These are phyloP conservation scores for sunflower (Helianthus annuus) DNA, from an alignment of 129 eudicot species.

Conservation along the genomic window DNA sequence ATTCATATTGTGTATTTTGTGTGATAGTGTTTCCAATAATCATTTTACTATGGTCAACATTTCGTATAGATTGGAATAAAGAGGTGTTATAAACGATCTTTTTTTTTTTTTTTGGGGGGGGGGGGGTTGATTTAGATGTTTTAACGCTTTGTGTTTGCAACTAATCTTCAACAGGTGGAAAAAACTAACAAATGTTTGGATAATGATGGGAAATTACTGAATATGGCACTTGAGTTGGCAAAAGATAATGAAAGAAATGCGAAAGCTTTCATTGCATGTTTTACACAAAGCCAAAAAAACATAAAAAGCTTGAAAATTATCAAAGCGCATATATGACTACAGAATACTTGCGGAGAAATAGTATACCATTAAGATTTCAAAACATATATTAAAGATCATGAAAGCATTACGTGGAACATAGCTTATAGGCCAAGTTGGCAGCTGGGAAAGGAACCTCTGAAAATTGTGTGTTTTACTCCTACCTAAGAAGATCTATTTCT, in stretches of 20 bases:
- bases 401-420: not conserved
- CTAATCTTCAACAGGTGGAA: no score
- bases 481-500: conserved; percentile 28
- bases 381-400: not conserved
- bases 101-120: no score
- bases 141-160: no score
- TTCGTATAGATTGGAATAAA: no score
- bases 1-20: conserved; percentile 4
- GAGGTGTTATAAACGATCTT: no score
- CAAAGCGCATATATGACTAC: not conserved
- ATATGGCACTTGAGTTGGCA: not conserved
- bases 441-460: not conserved
- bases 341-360: not conserved
- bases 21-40: not conserved
- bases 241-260: no score
- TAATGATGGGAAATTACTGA: not conserved
- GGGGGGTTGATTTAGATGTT: no score
- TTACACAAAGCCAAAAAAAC: not conserved
- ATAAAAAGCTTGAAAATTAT: not conserved
- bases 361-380: not conserved
- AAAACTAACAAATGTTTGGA: no score
- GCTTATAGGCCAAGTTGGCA: not conserved
- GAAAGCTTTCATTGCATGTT: not conserved
- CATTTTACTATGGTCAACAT: no score
- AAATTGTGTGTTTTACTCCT: not conserved